Evolutionary conservation across 1,139 yeast genomes (phyloP), one percentile per base, ranked within the genome.

Genomic region (Yamadazyma mexicana): DNA sequence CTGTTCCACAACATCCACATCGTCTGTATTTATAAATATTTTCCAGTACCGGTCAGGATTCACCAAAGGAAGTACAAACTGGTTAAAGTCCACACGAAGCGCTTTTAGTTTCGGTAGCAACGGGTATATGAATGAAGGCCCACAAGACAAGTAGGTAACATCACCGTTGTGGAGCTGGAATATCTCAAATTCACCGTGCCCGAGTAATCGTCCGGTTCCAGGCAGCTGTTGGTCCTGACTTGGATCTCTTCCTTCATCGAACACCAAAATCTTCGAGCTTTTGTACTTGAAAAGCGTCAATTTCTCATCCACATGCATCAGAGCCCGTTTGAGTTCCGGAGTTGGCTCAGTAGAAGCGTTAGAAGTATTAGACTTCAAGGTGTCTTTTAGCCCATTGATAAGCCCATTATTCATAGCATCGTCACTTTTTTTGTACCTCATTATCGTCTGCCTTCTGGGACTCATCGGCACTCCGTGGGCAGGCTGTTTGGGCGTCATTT

Each of bases 31-130:
- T 4, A 83, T 55, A 25, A 69, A 69, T 2, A 84, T 73, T 43
- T 79, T 73, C 91, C 91, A 84, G 57, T 80, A 84, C 48, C 89
- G 63, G 43, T 81, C 83, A 0, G 91, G 91, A 47, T 82, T 82
- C 8, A 79, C 78, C 47, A 84, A 67, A 1, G 89, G 87, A 24
- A 85, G 54, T 2, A 84, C 68, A 50, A 81, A 83, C 44, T 79
- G 81, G 46, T 73, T 71, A 35, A 56, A 52, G 24, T 66, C 68
- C 2, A 79, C 71, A 46, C 86, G 69, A 41, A 84, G 62, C 2
- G 84, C 66, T 50, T 81, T 77, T 39, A 79, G 61, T 43, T 70
- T 73, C 3, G 87, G 86, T 35, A 85, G 60, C 14, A 85, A 72
- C 1, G 94, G 91, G 51, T 84, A 83, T 5, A 46, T 72, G 65